Percentiles rank a stretch among this genome's conserved stretches.
These are phyloP conservation scores for Sonneratia caseolaris DNA, from an alignment of 345 rosid genomes.

Conservation along the genomic window DNA sequence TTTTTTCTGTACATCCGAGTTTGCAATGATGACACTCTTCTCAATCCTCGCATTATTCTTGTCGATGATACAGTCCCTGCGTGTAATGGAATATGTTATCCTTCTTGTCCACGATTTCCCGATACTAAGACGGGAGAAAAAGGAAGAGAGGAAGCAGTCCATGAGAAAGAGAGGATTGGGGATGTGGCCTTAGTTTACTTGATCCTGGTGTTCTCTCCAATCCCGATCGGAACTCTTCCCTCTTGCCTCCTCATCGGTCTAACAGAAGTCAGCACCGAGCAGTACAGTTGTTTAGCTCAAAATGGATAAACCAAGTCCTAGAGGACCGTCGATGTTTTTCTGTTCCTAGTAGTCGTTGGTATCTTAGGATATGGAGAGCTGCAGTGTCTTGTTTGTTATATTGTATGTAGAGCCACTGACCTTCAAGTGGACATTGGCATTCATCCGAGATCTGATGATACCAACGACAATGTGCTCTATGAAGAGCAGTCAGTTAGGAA, in stretches of 20 bases:
- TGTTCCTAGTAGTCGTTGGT: too few relatives aligned
- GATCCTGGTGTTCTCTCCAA: conserved; percentile 32
- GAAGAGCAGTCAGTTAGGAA: conserved; percentile 52
- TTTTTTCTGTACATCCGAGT: conserved; percentile 74
- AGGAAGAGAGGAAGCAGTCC: too few relatives aligned
- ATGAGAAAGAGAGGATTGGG: too few relatives aligned
- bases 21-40: conserved; percentile 67
- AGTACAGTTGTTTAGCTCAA: conserved; percentile 28
- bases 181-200: not conserved
- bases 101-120: too few relatives aligned
- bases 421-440: conserved; percentile 66
- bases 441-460: conserved; percentile 60
- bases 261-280: conserved; percentile 88
- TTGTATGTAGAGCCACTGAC: conserved; percentile 13
- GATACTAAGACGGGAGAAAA: too few relatives aligned
- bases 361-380: too few relatives aligned
- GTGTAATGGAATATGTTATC: too few relatives aligned
- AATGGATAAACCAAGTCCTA: not conserved
- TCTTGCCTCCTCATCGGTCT: conserved; percentile 56
- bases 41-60: conserved; percentile 78
- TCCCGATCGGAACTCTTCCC: conserved; percentile 5
- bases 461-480: conserved; percentile 85
- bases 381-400: too few relatives aligned
- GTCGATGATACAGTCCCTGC: conserved; percentile 86
- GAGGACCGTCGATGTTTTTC: too few relatives aligned